These are phyloP conservation scores for Sclerotinia sclerotiorum DNA, from an alignment of 2,329 filamentous ascomycete species.

Conservation along the genomic window DNA sequence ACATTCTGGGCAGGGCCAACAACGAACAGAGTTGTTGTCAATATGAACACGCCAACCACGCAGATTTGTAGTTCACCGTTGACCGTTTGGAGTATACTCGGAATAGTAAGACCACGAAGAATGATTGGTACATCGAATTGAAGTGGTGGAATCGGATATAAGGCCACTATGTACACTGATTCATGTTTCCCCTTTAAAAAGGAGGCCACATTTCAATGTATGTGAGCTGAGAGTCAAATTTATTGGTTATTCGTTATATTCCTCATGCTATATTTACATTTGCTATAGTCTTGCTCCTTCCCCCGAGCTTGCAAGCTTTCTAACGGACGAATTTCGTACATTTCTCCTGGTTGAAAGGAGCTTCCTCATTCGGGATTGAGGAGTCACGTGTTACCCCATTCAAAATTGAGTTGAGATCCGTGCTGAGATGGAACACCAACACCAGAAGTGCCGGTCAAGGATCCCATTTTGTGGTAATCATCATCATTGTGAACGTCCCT, in stretches of 20 bases:
- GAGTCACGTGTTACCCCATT: neutral
- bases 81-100: neutral
- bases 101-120: neutral
- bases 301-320: neutral
- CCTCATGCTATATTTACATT: neutral
- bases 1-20: constrained; percentile 13
- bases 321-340: no score
- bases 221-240: neutral
- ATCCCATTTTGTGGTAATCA: neutral
- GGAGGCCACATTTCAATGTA: neutral
- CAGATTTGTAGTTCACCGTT: neutral
- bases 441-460: constrained; percentile 1
- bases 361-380: neutral
- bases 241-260: neutral
- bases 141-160: neutral
- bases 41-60: constrained; percentile 6
- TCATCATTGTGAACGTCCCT: neutral
- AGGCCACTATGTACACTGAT: neutral
- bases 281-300: neutral
- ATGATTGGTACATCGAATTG: neutral
- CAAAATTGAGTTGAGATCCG: neutral
- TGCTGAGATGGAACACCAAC: neutral
- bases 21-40: constrained; percentile 16
- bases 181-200: neutral
- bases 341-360: neutral